A percentile compares a stretch with the other conserved stretches of the same genome.
These are phyloP conservation scores for Vitis rotundifolia DNA, from an alignment of 164 flowering plant species.

Conservation along the genomic window DNA sequence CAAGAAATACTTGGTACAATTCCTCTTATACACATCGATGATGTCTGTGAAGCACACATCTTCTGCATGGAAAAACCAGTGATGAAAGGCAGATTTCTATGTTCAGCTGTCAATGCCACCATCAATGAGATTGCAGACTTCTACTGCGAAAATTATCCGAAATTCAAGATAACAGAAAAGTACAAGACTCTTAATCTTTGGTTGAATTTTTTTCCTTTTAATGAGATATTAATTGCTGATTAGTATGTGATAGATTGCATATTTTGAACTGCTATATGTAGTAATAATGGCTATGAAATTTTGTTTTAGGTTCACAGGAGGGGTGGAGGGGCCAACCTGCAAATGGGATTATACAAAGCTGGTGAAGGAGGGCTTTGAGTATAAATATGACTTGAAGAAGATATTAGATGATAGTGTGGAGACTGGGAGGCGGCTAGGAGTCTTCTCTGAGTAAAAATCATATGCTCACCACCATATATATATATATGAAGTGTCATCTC, in stretches of 20 bases:
- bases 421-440: conserved; percentile 11
- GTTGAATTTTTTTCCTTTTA: background rate
- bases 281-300: background rate
- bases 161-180: conserved; percentile 20
- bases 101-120: conserved; percentile 12
- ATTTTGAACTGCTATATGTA: background rate
- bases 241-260: too few relatives aligned
- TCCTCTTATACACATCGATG: conserved; percentile 34
- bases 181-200: conserved; percentile 4
- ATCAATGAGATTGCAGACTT: conserved; percentile 14
- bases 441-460: too few relatives aligned
- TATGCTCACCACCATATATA: too few relatives aligned
- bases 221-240: too few relatives aligned
- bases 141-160: conserved; percentile 11
- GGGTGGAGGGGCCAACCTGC: conserved; percentile 7
- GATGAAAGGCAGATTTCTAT: conserved; percentile 35
- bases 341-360: conserved; percentile 25
- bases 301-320: conserved; percentile 24
- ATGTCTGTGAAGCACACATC: conserved; percentile 42
- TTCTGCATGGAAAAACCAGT: conserved; percentile 37
- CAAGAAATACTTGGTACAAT: conserved; percentile 21
- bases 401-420: conserved; percentile 28
- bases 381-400: conserved; percentile 23
- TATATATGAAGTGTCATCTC: too few relatives aligned
- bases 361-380: conserved; percentile 33